Evolutionary conservation across 2,329 filamentous ascomycete species (phyloP), one percentile per base, ranked within the genome.

Genomic region (Raffaelea ambrosiae): DNA sequence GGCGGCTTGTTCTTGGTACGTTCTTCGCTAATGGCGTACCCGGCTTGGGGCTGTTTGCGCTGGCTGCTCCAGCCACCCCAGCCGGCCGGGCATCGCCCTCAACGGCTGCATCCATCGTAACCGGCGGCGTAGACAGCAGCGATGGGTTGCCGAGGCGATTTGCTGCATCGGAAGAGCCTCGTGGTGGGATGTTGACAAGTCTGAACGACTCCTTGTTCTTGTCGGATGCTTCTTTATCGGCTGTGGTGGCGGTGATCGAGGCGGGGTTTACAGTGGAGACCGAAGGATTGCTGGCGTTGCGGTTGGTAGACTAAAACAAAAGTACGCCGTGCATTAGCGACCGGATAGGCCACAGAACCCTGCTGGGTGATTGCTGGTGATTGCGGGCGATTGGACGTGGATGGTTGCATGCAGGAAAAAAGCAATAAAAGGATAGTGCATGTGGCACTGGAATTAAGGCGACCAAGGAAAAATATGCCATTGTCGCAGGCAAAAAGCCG

Each of bases 111-210:
- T 72, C 76, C 75, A 82, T 83, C 39, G 73, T 78, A 8, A 19
- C 13, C 58, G 78, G 73, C 57, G 84, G 83, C 63, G 83, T 82
- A 7, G 86, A 89, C 44, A 90, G 71, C 48, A 86, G 85, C 43
- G 86, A 89, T 4, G 85, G 82, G 58, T 76, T 84, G 53, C 69
- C 71, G 44, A 76, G 66, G 60, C 84, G 77, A 67, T 86, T 88
- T 48, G 69, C 68, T 50, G 77, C 77, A 69, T 87, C 83, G 58
- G 79, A 70, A 49, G 79, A 79, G 54, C 69, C 74, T 58, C 82
- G 74, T 47, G 77, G 70, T 53, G 81, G 79, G 54, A 81, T 72
- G 58, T 71, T 80, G 49, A 82, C 71, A 51, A 69, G 62, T 61
- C 74, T 75, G 39, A 70, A 62, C 58, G 76, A 68, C 58, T 83